Percentiles rank a stretch among this genome's conserved stretches.
Conservation (phyloP, 805 yeast genomes). For the Wickerhamomyces chambardii region DNA sequence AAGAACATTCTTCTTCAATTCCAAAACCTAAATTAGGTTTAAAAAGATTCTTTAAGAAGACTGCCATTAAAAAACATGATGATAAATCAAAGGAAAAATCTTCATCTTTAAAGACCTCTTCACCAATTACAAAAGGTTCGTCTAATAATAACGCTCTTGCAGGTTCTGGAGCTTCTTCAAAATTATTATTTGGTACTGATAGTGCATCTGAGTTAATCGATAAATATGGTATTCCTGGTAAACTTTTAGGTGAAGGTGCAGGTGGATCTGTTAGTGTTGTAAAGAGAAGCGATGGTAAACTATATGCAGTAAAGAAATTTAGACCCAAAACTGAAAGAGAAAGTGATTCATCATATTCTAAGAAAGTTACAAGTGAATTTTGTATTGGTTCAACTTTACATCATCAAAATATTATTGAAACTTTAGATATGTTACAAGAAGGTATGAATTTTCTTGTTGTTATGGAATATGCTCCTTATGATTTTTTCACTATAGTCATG, state of each 20-base stretch:
- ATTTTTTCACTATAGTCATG: constrained; percentile 91
- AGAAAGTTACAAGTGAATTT: constrained; percentile 89
- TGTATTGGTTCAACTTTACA: constrained; percentile 88
- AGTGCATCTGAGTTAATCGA: constrained; percentile 33
- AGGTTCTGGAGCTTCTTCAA: constrained; percentile 6
- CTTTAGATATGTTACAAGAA: constrained; percentile 87
- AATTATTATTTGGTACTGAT: constrained; percentile 28
- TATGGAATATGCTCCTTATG: constrained; percentile 92
- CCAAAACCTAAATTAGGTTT: constrained; percentile 14
- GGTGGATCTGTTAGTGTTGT: constrained; percentile 88
- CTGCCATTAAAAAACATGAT: constrained; percentile 11
- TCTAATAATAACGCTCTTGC: neutral
- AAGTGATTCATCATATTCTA: constrained; percentile 76
- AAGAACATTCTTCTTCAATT: neutral
- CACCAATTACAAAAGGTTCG: constrained; percentile 1
- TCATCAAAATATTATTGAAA: constrained; percentile 85
- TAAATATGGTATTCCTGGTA: constrained; percentile 71
- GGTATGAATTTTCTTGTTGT: constrained; percentile 81
- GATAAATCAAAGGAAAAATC: constrained; percentile 9
- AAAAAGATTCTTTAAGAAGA: constrained; percentile 44
- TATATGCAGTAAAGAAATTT: constrained; percentile 83
- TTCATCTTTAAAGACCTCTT: neutral
- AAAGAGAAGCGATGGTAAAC: constrained; percentile 46
- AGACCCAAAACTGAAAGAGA: constrained; percentile 69
- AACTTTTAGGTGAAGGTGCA: constrained; percentile 83